phyloP scores from a whole-genome alignment of 2,329 filamentous ascomycete species.

The Calonectria multiphialidica region DNA sequence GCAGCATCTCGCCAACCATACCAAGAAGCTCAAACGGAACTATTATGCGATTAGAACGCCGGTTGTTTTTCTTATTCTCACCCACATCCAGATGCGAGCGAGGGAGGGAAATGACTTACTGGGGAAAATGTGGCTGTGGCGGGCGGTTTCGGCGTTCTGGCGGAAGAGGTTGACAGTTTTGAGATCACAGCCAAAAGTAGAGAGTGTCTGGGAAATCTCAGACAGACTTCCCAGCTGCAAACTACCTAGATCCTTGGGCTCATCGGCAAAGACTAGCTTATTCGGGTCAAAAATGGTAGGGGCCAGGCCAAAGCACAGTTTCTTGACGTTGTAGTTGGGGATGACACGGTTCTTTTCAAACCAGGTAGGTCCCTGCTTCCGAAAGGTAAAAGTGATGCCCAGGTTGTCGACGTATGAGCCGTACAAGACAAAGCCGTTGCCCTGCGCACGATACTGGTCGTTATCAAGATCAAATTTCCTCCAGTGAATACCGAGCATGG shows the following conservation, averaged over 20 bases:
- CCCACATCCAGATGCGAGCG: neutral
- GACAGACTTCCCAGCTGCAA: slow-evolving; percentile 49
- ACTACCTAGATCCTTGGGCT: slow-evolving; percentile 33
- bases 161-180: slow-evolving; percentile 48
- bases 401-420: slow-evolving; percentile 49
- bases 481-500: slow-evolving; percentile 56
- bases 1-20: slow-evolving; percentile 53
- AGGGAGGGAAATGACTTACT: slow-evolving; percentile 16
- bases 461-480: slow-evolving; percentile 52
- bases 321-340: slow-evolving; percentile 51
- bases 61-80: neutral
- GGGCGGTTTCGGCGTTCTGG: slow-evolving; percentile 27
- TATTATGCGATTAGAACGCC: neutral
- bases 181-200: slow-evolving; percentile 53
- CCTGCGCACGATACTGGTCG: slow-evolving; percentile 52
- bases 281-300: slow-evolving; percentile 51
- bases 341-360: slow-evolving; percentile 53
- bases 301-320: slow-evolving; percentile 54
- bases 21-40: slow-evolving; percentile 49
- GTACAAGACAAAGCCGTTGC: slow-evolving; percentile 50
- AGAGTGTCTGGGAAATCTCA: slow-evolving; percentile 52
- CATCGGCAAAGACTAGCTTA: slow-evolving; percentile 37
- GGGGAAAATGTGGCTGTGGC: slow-evolving; percentile 33
- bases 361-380: slow-evolving; percentile 49
- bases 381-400: slow-evolving; percentile 55